Evolutionary conservation across 495 filamentous ascomycete genomes (phyloP).

Genomic region (Hypomontagnella monticulosa): DNA sequence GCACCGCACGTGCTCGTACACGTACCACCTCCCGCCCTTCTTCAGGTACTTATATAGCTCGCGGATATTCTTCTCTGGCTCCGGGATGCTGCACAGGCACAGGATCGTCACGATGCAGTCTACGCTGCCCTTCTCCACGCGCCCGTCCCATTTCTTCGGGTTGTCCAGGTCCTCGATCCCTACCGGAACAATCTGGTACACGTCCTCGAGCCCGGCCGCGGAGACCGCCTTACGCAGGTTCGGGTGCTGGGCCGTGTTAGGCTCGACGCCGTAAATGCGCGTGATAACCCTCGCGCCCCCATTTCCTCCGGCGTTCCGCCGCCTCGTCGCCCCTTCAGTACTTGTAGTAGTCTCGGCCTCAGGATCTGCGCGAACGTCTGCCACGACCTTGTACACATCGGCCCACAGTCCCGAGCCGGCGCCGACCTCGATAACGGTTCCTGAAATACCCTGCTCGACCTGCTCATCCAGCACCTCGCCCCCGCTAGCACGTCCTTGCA

Average conservation of each 20-base stretch:
- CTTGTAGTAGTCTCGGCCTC: conserved; percentile 3
- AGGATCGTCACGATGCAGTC: conserved; percentile 76
- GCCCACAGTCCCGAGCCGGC: conserved; percentile 61
- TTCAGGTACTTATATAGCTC: conserved; percentile 71
- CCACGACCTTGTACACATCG: conserved; percentile 44
- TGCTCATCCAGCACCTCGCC: conserved; percentile 40
- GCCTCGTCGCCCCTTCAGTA: not conserved
- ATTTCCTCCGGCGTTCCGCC: conserved; percentile 7
- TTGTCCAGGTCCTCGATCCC: conserved; percentile 65
- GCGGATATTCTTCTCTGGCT: conserved; percentile 63
- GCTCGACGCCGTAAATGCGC: conserved; percentile 74
- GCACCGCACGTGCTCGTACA: conserved; percentile 74
- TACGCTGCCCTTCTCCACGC: conserved; percentile 62
- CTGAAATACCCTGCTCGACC: conserved; percentile 44
- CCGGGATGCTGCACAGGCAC: conserved; percentile 77
- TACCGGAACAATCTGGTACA: conserved; percentile 71
- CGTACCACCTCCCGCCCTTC: conserved; percentile 72
- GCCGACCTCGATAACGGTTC: conserved; percentile 59
- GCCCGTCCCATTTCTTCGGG: conserved; percentile 51
- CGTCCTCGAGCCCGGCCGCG: conserved; percentile 61
- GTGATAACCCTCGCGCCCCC: conserved; percentile 48
- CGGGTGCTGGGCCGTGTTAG: conserved; percentile 65
- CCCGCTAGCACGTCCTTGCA: conserved; percentile 48
- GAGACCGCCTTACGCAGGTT: conserved; percentile 57
- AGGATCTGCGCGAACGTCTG: not conserved